Conservation (phyloP, 805 yeast genomes). For the Zygoascus flipseniorum region DNA sequence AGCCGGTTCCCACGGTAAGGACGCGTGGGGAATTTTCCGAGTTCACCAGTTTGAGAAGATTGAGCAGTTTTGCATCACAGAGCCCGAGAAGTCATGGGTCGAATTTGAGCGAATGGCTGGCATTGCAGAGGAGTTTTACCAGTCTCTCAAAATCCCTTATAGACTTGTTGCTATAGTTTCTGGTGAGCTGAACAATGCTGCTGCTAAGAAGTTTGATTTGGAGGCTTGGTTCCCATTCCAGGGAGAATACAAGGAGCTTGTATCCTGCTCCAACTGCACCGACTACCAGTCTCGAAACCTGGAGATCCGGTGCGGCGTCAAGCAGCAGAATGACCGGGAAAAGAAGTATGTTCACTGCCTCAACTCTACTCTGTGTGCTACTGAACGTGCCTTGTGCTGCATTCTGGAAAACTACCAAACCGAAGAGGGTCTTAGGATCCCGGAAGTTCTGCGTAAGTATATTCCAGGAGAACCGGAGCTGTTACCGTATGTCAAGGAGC, state of each 20-base stretch:
- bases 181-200: constrained; percentile 97
- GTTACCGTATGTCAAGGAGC: constrained; percentile 79
- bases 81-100: constrained; percentile 96
- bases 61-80: constrained; percentile 92
- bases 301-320: constrained; percentile 97
- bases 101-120: constrained; percentile 96
- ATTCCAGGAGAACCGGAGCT: constrained; percentile 99
- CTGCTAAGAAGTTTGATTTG: constrained; percentile 96
- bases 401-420: constrained; percentile 96
- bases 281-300: constrained; percentile 98
- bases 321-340: constrained; percentile 87
- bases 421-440: constrained; percentile 87
- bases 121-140: constrained; percentile 84
- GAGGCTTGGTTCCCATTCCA: constrained; percentile 99
- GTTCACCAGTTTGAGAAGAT: constrained; percentile 98
- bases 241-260: constrained; percentile 95
- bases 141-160: constrained; percentile 87
- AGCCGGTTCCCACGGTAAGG: constrained; percentile 99
- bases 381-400: constrained; percentile 98
- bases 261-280: constrained; percentile 97
- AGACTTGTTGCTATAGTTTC: constrained; percentile 97
- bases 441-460: constrained; percentile 91
- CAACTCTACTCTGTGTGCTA: constrained; percentile 95
- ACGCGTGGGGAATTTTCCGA: constrained; percentile 99
- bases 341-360: constrained; percentile 98